Conservation (phyloP, 2,329 filamentous ascomycete genomes). For the Penicillium brevicompactum region DNA sequence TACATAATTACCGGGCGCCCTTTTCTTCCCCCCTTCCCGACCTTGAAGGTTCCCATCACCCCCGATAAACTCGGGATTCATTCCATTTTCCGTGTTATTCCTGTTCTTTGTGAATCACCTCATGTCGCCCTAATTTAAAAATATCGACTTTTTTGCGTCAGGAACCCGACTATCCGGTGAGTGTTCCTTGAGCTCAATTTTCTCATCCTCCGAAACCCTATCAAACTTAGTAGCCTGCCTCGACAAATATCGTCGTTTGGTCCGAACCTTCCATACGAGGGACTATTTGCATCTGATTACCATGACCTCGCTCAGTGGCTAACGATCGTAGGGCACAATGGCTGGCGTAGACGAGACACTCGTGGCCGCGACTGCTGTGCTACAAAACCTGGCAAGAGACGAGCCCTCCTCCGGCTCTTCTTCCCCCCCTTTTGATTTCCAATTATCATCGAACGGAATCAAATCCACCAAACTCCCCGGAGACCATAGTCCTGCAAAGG, state of each 20-base stretch:
- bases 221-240: neutral
- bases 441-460: conserved; percentile 50
- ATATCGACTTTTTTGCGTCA: conserved; percentile 27
- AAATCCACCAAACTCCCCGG: conserved; percentile 73
- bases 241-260: neutral
- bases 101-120: conserved; percentile 10
- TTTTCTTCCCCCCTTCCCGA: conserved; percentile 12
- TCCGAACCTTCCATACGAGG: neutral
- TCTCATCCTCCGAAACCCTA: neutral
- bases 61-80: conserved; percentile 16
- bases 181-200: conserved; percentile 11
- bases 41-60: conserved; percentile 11
- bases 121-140: conserved; percentile 33
- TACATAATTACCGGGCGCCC: conserved; percentile 18
- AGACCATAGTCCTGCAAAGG: conserved; percentile 72
- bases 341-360: conserved; percentile 51
- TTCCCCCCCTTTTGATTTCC: conserved; percentile 39
- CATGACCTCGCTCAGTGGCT: conserved; percentile 14
- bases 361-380: conserved; percentile 48
- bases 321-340: conserved; percentile 44
- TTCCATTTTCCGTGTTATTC: conserved; percentile 1
- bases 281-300: neutral
- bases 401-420: conserved; percentile 35
- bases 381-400: conserved; percentile 50
- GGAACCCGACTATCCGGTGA: conserved; percentile 32